Base-by-base conservation (phyloP, 441 rosid genomes). In the Populus hybrid region DNA sequence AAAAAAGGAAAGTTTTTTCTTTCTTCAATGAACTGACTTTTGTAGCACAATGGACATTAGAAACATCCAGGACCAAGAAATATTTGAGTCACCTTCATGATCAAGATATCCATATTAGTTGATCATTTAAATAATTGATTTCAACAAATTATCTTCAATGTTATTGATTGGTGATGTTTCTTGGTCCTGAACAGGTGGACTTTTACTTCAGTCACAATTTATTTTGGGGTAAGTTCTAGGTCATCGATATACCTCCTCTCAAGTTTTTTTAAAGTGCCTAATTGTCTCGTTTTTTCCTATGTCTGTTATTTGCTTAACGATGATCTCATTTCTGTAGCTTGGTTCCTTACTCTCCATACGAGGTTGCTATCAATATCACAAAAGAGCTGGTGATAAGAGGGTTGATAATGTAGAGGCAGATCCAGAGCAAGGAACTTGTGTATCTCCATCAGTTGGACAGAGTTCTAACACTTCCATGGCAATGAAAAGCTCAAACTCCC, bases 111-210 rank as follows among this genome's bases (percentile, higher is more conserved):
- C 24, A 53, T 36, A 2, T 63, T 9, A n/a, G 2, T 36, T 75
- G 12, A 50, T n/a, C 16, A 18, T 76, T 53, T 67, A 20, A 33
- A 56, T 26, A 40, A 42, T 76, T 31, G 20, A 78, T 63, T 63
- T 63, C 65, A 63, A 1, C 28, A 63, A 11, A 63, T 63, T 23
- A 21, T 63, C 11, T 63, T 23, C 65, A 23, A 63, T 23, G 65
- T 63, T 69, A 24, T 18, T 29, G 66, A 71, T 61, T 26, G 9
- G 40, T 61, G 50, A 20, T 21, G 21, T 65, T 74, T 82, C 28
- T 85, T 59, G 83, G 72, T 78, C 31, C 69, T 82, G 82, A 65
- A 73, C 90, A 96, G 99, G 88, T 94, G 98, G 99, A 96, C 99
- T 69, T 90, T 89, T 79, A 82, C 92, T 21, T 80, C 89, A 67